Base-by-base conservation (phyloP, 176 grass and related monocot genomes). In the Puccinellia tenuiflora region DNA sequence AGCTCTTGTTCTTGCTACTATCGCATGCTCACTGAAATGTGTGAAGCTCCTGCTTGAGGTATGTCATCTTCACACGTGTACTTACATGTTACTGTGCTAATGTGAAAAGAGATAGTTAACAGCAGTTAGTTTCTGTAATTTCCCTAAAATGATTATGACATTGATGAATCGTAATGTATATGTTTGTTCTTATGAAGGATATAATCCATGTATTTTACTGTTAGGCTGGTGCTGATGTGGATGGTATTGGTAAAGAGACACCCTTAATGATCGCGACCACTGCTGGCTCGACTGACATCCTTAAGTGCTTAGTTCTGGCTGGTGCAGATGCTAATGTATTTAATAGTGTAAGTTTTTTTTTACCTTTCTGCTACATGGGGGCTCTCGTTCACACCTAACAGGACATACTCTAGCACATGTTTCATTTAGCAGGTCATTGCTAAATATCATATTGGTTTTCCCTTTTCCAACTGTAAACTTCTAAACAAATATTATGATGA, bases 151-250 rank as follows among this genome's bases (percentile, higher is more conserved):
- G 65, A 21, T 39, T 68, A 39, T 40, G 65, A 38, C 65, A 68
- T 39, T 68, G 18, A 68, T 21, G 34, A 68, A 68, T 68, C 39
- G 34, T 20, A 68, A 39, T 22, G 20, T 68, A 37, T 68, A 68
- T 68, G 65, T 68, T 38, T 39, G 34, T 39, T 39, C 20, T n/a
- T 68, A 3, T 38, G 65, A 68, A 68, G 65, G 20, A 68, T 68
- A 68, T 68, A 68, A 68, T 34, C 17, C 33, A 57, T 25, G 34
- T 20, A 21, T n/a, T 75, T 80, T 50, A 17, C 75, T 73, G 39
- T 50, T 75, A 81, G 85, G 85, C 77, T 81, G 85, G 77, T 53
- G 85, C 77, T 66, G 85, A 81, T 81, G 68, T 86, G 43, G 57
- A 81, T 37, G 77, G 54, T 53, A 73, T 48, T 86, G 61, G 39